Conservation (phyloP, 2,329 filamentous ascomycete genomes). For the Emericellopsis atlantica region DNA sequence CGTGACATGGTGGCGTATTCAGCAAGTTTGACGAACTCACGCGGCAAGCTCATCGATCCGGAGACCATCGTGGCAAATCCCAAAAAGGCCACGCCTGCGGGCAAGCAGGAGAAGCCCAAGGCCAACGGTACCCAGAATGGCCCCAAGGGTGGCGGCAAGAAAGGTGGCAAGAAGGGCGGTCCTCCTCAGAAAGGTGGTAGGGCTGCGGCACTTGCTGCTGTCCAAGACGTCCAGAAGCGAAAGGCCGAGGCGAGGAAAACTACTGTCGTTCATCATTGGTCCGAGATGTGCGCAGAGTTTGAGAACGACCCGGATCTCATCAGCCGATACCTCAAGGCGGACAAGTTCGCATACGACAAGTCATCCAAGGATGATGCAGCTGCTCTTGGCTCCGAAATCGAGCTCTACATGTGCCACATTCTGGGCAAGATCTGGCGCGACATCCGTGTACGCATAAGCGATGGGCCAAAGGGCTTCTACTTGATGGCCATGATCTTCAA, state of each 20-base stretch:
- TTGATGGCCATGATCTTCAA: slow-evolving; percentile 11
- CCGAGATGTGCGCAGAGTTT: slow-evolving; percentile 27
- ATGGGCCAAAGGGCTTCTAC: slow-evolving; percentile 7
- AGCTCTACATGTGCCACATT: slow-evolving; percentile 21
- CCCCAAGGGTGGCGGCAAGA: slow-evolving; percentile 1
- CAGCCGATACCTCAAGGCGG: slow-evolving; percentile 32
- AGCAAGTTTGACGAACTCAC: slow-evolving; percentile 53
- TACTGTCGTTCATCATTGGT: slow-evolving; percentile 28
- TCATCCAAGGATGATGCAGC: slow-evolving; percentile 19
- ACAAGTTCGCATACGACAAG: slow-evolving; percentile 27
- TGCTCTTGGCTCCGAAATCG: slow-evolving; percentile 17
- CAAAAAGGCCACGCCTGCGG: neutral
- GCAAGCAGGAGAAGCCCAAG: slow-evolving; percentile 5
- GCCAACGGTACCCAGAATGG: slow-evolving; percentile 5
- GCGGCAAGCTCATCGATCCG: slow-evolving; percentile 49
- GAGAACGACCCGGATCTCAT: slow-evolving; percentile 28
- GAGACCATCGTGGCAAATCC: slow-evolving; percentile 45
- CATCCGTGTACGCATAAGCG: neutral
- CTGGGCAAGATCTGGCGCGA: slow-evolving; percentile 10
- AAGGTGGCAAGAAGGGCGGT: slow-evolving; percentile 8
- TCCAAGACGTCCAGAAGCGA: slow-evolving; percentile 19
- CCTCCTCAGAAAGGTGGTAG: slow-evolving; percentile 15
- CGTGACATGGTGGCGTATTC: slow-evolving; percentile 56
- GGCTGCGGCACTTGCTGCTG: slow-evolving; percentile 20
- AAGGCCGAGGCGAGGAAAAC: slow-evolving; percentile 15